Evolutionary conservation across 306 rosid species (phyloP), one percentile per base, ranked within the genome.

Genomic region (Vicia faba): DNA sequence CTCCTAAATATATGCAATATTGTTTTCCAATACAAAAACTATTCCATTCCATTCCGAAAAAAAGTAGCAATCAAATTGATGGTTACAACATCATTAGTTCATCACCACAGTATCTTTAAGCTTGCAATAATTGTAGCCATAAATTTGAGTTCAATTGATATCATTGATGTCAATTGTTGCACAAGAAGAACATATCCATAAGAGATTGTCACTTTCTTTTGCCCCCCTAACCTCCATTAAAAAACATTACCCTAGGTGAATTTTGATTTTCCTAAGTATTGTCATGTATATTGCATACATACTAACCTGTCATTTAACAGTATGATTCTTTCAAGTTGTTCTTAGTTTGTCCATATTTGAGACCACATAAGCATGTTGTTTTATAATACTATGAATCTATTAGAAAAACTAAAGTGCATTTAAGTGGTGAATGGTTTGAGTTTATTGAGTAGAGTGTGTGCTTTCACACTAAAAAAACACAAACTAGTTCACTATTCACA

Each of bases 291-390:
- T n/a, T 73, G 9, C 48, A 28, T 51, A 65, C 60, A 74, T 31
- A 55, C 39, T 29, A 55, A 49, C 31, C 55, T 58, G 62, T 15
- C 70, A 60, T 43, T 50, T 61, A 31, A 63, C 35, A 43, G n/a
- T 55, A 57, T 5, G 33, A 70, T 64, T 77, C 61, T 58, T 45
- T 49, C 62, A 77, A 65, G 23, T 71, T 76, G 72, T 45, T 77
- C 29, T 46, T 77, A 43, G 11, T 50, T 65, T 71, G 78, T 67
- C 78, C 75, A 61, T 20, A 66, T 15, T 67, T 72, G 70, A 50
- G 18, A 55, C 78, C 75, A 73, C 40, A 38, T 53, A 53, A 53
- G 28, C 71, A 59, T 60, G 28, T 53, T 66, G 65, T 58, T 71
- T 73, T 58, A 51, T 67, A 80, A 15, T 71, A 55, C 51, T 51